Evolutionary conservation across 495 filamentous ascomycete species (phyloP).

Genomic region (Pyrenula massariospora): DNA sequence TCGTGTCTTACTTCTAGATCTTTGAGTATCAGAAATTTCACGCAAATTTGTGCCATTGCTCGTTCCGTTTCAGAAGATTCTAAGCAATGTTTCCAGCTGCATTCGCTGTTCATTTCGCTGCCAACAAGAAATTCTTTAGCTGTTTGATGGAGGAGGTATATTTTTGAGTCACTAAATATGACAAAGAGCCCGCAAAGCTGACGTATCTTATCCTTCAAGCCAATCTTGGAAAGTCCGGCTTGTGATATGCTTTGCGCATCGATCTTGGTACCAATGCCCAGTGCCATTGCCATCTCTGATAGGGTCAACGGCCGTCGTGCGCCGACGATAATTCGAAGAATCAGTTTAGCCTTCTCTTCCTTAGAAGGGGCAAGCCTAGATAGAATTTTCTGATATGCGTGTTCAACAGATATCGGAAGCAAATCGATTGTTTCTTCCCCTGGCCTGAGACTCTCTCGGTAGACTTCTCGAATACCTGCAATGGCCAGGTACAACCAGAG

Average conservation of each 20-base stretch:
- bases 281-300: conserved; percentile 19
- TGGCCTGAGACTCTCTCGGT: conserved; percentile 7
- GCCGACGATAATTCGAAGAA: conserved; percentile 25
- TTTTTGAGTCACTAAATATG: conserved; percentile 11
- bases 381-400: conserved; percentile 12
- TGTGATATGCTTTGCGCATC: conserved; percentile 7
- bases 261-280: conserved; percentile 7
- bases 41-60: neutral
- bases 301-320: conserved; percentile 18
- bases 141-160: conserved; percentile 16
- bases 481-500: conserved; percentile 11
- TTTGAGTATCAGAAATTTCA: neutral
- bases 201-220: conserved; percentile 9
- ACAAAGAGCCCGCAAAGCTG: conserved; percentile 21
- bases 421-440: conserved; percentile 4
- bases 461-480: conserved; percentile 2
- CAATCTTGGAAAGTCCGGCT: conserved; percentile 3
- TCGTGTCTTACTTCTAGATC: neutral
- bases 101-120: neutral
- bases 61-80: neutral
- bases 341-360: conserved; percentile 4
- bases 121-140: conserved; percentile 8
- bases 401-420: conserved; percentile 8
- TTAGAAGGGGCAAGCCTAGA: conserved; percentile 2
- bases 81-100: neutral